A percentile compares a stretch with the other conserved stretches of the same genome.
Conservation (phyloP, 495 filamentous ascomycete genomes). For the Talaromyces adpressus region DNA sequence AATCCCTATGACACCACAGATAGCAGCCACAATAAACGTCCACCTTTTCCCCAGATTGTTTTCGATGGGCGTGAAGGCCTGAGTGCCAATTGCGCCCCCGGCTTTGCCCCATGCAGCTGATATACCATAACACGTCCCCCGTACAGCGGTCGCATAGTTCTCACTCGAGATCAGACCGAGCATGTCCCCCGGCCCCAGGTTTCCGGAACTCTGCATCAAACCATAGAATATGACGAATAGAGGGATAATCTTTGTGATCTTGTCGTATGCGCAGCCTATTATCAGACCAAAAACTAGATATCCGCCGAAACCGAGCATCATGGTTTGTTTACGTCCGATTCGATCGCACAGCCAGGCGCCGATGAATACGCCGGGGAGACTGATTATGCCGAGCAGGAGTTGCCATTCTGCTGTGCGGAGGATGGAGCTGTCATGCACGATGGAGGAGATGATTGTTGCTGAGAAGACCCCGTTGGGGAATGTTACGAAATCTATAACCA, state of each 20-base stretch:
- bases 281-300: slow-evolving; percentile 46
- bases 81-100: slow-evolving; percentile 45
- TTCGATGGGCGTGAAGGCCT: slow-evolving; percentile 43
- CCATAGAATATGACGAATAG: slow-evolving; percentile 50
- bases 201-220: slow-evolving; percentile 44
- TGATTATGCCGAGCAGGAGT: slow-evolving; percentile 37
- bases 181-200: slow-evolving; percentile 46
- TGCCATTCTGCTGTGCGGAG: slow-evolving; percentile 40
- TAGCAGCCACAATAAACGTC: slow-evolving; percentile 48
- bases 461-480: slow-evolving; percentile 47
- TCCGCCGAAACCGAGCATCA: slow-evolving; percentile 48
- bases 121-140: slow-evolving; percentile 44
- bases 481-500: slow-evolving; percentile 23
- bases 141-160: slow-evolving; percentile 41
- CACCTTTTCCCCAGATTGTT: slow-evolving; percentile 36
- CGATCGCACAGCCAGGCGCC: slow-evolving; percentile 40
- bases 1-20: slow-evolving; percentile 44
- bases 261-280: slow-evolving; percentile 41
- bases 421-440: slow-evolving; percentile 30
- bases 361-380: slow-evolving; percentile 43
- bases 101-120: slow-evolving; percentile 47
- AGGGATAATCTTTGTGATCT: slow-evolving; percentile 41
- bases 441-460: slow-evolving; percentile 38
- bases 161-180: slow-evolving; percentile 44
- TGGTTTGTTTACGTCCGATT: slow-evolving; percentile 42